Percentiles rank a stretch among this genome's conserved stretches.
Evolutionary conservation across 2,329 filamentous ascomycete genomes (phyloP).

Genomic region (Emmonsiellopsis sp.): DNA sequence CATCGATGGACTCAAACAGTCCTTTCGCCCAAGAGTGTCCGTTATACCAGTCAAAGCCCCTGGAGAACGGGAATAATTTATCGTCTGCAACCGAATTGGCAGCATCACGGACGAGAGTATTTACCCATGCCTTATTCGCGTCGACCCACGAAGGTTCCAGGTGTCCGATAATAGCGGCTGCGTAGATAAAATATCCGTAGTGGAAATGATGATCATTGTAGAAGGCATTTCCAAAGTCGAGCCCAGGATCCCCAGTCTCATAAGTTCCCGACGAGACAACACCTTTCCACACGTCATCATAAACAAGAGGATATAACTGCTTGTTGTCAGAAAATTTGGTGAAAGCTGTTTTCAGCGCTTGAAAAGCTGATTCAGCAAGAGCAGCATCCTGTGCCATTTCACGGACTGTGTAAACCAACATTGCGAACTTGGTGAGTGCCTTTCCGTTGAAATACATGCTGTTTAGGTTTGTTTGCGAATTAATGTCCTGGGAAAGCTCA

Average conservation of each 20-base stretch:
- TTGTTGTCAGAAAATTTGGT: constrained; percentile 56
- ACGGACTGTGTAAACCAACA: constrained; percentile 55
- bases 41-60: constrained; percentile 88
- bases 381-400: constrained; percentile 52
- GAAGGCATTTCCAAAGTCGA: constrained; percentile 82
- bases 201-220: constrained; percentile 60
- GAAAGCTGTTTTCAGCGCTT: constrained; percentile 58
- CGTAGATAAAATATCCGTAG: constrained; percentile 78
- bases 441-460: constrained; percentile 95
- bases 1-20: constrained; percentile 45
- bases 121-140: constrained; percentile 69
- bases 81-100: constrained; percentile 68
- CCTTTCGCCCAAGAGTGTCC: constrained; percentile 85
- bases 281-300: constrained; percentile 62
- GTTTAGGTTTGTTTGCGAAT: constrained; percentile 61
- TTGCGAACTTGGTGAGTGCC: constrained; percentile 68
- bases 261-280: constrained; percentile 71
- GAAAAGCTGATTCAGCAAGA: constrained; percentile 50
- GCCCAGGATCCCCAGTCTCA: constrained; percentile 55
- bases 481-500: constrained; percentile 70
- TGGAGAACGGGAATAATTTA: constrained; percentile 68
- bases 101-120: constrained; percentile 72
- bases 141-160: constrained; percentile 68
- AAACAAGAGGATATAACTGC: constrained; percentile 53
- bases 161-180: constrained; percentile 72